A percentile compares a stretch with the other conserved stretches of the same genome.
Conservation (phyloP, 495 filamentous ascomycete genomes). For the Xylaria grammica region DNA sequence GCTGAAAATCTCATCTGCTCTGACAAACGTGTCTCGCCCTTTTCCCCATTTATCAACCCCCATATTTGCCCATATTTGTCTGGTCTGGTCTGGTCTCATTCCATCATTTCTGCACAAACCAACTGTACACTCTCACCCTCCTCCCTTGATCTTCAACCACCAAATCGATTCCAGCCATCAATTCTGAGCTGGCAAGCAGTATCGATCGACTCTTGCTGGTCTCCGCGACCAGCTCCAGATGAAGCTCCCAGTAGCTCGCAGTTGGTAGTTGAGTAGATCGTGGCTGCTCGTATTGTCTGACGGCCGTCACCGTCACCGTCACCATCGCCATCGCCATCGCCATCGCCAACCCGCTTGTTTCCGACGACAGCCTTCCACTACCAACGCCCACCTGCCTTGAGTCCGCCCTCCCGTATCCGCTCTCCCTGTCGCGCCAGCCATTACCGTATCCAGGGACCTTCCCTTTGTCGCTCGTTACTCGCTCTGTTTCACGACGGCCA, state of each 20-base stretch:
- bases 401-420: constrained; percentile 2
- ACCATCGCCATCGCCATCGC: not conserved
- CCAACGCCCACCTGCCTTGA: not conserved
- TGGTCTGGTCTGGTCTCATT: constrained; percentile 13
- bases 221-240: constrained; percentile 16
- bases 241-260: constrained; percentile 6
- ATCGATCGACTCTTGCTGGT: constrained; percentile 12
- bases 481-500: constrained; percentile 24
- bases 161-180: constrained; percentile 5
- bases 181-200: constrained; percentile 5
- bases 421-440: constrained; percentile 11
- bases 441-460: constrained; percentile 16
- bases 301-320: not conserved
- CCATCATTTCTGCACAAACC: constrained; percentile 16
- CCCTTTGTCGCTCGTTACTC: constrained; percentile 37
- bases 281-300: not conserved
- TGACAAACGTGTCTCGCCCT: constrained; percentile 10
- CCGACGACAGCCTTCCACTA: not conserved
- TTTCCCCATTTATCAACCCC: constrained; percentile 13
- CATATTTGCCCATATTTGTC: constrained; percentile 15
- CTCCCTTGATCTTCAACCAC: not conserved
- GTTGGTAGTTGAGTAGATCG: constrained; percentile 1
- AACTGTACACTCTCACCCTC: not conserved
- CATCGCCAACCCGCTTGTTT: constrained; percentile 1
- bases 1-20: constrained; percentile 16